These are phyloP conservation scores for Scutellaria baicalensis DNA, from an alignment of 257 asterid genomes.

Conservation along the genomic window DNA sequence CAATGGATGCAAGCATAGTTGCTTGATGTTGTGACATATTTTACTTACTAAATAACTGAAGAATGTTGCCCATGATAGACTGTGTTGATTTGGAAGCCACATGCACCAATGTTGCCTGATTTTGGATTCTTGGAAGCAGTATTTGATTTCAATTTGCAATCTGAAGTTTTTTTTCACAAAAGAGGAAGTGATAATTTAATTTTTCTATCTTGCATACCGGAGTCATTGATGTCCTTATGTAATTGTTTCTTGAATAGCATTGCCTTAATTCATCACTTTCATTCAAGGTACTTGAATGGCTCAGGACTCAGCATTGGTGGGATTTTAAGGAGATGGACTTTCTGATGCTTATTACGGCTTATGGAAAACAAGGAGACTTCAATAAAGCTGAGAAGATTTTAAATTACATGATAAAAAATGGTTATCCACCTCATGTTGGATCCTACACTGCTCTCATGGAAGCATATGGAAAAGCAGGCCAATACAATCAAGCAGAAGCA, in stretches of 20 bases:
- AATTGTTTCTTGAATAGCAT: not conserved
- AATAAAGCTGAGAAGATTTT: conserved; percentile 76
- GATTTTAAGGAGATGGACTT: conserved; percentile 91
- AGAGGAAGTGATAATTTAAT: not conserved
- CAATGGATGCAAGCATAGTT: not conserved
- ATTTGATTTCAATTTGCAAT: not conserved
- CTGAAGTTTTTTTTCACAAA: not conserved
- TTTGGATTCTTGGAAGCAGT: not conserved
- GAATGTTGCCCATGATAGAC: not conserved
- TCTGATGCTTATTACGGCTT: conserved; percentile 90
- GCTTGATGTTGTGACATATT: not conserved
- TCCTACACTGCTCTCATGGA: conserved; percentile 97
- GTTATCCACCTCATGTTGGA: conserved; percentile 72
- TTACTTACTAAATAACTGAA: not conserved
- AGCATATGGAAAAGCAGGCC: conserved; percentile 88
- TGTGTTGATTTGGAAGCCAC: not conserved
- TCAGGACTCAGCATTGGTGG: conserved; percentile 94
- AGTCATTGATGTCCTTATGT: not conserved
- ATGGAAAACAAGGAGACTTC: conserved; percentile 86
- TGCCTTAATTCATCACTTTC: not conserved
- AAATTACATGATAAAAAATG: conserved; percentile 69
- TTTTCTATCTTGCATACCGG: not conserved
- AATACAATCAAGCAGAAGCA: conserved; percentile 81
- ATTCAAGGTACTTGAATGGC: conserved; percentile 91
- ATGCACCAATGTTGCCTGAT: not conserved